These are phyloP conservation scores for Penicillium sp. DNA, from an alignment of 2,329 filamentous ascomycete species.

Conservation along the genomic window DNA sequence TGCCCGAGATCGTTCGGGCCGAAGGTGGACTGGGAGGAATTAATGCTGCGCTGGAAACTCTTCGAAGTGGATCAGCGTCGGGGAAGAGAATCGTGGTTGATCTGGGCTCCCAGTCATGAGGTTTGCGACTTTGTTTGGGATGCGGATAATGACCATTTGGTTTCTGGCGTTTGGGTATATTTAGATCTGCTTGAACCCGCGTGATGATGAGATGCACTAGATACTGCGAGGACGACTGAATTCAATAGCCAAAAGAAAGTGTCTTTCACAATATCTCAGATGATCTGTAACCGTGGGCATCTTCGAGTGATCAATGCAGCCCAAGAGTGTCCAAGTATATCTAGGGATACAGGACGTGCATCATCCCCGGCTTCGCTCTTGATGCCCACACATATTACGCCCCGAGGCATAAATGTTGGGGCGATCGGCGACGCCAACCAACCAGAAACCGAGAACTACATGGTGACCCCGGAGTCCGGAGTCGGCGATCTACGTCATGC, in stretches of 20 bases:
- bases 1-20: conserved; percentile 64
- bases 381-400: too few relatives aligned
- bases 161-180: conserved; percentile 10
- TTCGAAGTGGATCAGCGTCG: conserved; percentile 64
- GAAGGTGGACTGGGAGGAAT: conserved; percentile 63
- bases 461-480: conserved; percentile 14
- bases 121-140: conserved; percentile 2
- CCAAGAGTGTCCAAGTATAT: too few relatives aligned
- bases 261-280: too few relatives aligned
- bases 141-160: too few relatives aligned
- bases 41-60: conserved; percentile 64
- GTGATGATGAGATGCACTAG: neutral
- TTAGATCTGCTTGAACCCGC: too few relatives aligned
- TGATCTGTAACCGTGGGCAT: too few relatives aligned
- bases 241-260: too few relatives aligned
- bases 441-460: conserved; percentile 14
- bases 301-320: too few relatives aligned
- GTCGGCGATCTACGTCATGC: conserved; percentile 16
- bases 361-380: too few relatives aligned
- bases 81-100: conserved; percentile 67
- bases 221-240: neutral
- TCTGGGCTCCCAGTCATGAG: conserved; percentile 16
- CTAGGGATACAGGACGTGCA: too few relatives aligned
- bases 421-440: too few relatives aligned
- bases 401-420: too few relatives aligned